A percentile compares a stretch with the other conserved stretches of the same genome.
These are phyloP conservation scores for Rhodomyrtus psidioides DNA, from an alignment of 441 rosid genomes.

Conservation along the genomic window DNA sequence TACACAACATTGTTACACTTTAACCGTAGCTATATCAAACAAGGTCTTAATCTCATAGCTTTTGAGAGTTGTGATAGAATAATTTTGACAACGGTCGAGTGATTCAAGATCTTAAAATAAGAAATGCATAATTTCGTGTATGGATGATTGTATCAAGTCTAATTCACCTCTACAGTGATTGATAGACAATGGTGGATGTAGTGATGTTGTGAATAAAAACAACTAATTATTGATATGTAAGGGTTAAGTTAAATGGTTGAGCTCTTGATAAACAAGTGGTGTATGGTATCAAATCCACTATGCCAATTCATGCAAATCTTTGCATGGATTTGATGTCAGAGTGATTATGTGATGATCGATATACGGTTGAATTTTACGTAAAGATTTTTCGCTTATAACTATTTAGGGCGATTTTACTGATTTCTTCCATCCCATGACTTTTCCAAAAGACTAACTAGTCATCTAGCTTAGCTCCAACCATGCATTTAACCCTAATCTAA, in stretches of 20 bases:
- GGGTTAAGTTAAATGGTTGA: not conserved
- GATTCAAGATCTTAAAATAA: not conserved
- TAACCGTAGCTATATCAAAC: not conserved
- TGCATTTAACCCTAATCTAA: not conserved
- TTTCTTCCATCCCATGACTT: not conserved
- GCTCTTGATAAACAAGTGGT: not conserved
- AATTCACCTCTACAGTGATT: not conserved
- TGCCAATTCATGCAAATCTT: not conserved
- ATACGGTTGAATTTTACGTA: not conserved
- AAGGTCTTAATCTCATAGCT: not conserved
- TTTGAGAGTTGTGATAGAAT: not conserved
- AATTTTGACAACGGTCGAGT: not conserved
- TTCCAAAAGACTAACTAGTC: not conserved
- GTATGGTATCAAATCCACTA: not conserved
- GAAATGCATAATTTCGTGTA: not conserved
- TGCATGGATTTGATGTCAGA: not conserved
- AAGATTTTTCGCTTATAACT: not conserved
- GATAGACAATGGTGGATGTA: not conserved
- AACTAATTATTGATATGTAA: not conserved
- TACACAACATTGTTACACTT: not conserved
- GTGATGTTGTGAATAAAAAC: not conserved
- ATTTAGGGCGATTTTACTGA: not conserved
- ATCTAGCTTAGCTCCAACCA: not conserved
- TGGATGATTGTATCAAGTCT: not conserved
- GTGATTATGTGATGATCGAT: not conserved